Base-by-base conservation (phyloP, 148 eudicot genomes). In the Rhododendron molle region DNA sequence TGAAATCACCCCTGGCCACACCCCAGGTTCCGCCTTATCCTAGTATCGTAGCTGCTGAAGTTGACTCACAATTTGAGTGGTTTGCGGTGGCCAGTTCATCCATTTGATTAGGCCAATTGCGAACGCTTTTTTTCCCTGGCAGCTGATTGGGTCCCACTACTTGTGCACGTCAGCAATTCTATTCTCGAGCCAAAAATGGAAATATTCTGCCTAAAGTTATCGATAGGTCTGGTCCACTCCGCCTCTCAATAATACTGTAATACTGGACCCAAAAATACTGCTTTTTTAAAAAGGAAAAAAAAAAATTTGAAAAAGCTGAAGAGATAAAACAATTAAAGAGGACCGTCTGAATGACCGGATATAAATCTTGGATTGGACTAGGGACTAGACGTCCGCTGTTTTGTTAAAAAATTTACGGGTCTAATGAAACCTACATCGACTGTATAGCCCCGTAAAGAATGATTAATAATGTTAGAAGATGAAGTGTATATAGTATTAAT, bases 141-240 rank as follows among this genome's bases (percentile, higher is more conserved):
- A 21, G 43, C 56, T 43, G 46, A 74, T 7, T 78, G 81, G 78
- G 71, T 38, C 73, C 72, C 69, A n/a, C 54, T 78, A 78, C 18
- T 11, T 38, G 26, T 38, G 28, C 86, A 84, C 82, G 73, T 76
- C 86, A 83, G 85, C 85, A 46, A 44, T 30, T 5, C 8, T 21
- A 69, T 40, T 50, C 30, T n/a, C 18, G 8, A 84, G 26, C 86
- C 28, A 43, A 78, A 77, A 36, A n/a, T 78, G 74, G 86, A 7
- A 26, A 71, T 32, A 77, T 85, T 85, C 67, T 43, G 20, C 81
- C 56, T 58, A 84, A 84, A 43, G 2, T 77, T 77, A 43, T 78
- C 81, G 74, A 56, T 4, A 2, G 74, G 50, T 43, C n/a, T 58
- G 34, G 73, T 28, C 28, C 20, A 43, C 54, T 67, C 38, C 76